Percentiles rank a stretch among this genome's conserved stretches.
phyloP scores from a whole-genome alignment of 306 rosid genomes.

The Calophaca sinica region DNA sequence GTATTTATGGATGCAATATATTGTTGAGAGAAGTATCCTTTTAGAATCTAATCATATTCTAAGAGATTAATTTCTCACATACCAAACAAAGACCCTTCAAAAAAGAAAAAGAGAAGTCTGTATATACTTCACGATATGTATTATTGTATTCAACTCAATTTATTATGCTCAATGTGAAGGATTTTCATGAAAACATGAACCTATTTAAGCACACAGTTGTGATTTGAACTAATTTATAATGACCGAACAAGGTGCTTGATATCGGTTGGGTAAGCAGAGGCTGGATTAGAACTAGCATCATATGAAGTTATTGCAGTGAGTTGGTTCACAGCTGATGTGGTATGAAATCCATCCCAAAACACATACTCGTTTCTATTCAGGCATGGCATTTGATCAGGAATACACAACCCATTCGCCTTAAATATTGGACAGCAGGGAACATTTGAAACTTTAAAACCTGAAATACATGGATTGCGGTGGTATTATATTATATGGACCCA shows the following conservation, averaged over 20 bases:
- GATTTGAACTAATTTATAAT: background rate
- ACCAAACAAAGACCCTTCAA: no score
- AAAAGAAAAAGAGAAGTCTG: no score
- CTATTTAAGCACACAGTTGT: background rate
- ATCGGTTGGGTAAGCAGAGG: background rate
- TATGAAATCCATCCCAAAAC: slow-evolving; percentile 54
- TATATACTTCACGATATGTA: no score
- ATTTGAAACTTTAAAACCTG: slow-evolving; percentile 45
- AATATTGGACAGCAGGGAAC: slow-evolving; percentile 42
- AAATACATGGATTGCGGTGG: background rate
- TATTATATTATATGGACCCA: no score
- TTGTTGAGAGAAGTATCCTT: no score
- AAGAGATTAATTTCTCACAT: no score
- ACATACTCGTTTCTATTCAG: slow-evolving; percentile 45
- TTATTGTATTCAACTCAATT: no score
- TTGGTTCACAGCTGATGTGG: slow-evolving; percentile 35
- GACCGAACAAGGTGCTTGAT: slow-evolving; percentile 32
- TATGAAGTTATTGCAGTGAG: slow-evolving; percentile 23
- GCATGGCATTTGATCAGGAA: slow-evolving; percentile 35
- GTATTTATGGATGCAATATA: no score
- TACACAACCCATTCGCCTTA: slow-evolving; percentile 41
- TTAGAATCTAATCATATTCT: no score
- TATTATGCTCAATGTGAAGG: background rate
- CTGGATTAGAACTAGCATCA: background rate
- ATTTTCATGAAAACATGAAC: no score